Evolutionary conservation across 768 basidiomycete genomes (phyloP), one percentile per base, ranked within the genome.

Genomic region (Amanita pseudoporphyria): DNA sequence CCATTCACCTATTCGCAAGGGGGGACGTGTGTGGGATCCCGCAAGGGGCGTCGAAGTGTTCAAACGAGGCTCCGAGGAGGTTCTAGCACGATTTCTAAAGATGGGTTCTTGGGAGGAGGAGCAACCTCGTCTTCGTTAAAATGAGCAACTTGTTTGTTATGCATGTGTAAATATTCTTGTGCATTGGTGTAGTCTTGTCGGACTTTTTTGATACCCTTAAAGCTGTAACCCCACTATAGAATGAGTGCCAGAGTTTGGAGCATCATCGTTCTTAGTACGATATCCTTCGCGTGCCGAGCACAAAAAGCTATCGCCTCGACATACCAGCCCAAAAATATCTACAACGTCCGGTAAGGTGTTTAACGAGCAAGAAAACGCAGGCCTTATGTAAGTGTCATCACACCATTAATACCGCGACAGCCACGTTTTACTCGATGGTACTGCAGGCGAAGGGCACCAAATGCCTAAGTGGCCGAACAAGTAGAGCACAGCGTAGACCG

Each of bases 41-140:
- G 81, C 82, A 9, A 81, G 90, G 18, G 84, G 83, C 38, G 81
- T 93, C 2, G 91, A 94, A 52, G 58, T 86, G 35, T 91, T 93
- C 67, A 93, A 91, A 64, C 79, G 78, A 45, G 84, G 84, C 12
- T 91, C 89, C 2, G 90, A 94, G 62, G 86, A 93, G 57, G 88
- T 92, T 21, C 71, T 94, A 24, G 79, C 85, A 9, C 72, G 86
- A 42, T 92, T 94, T 65, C 68, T 92, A 68, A 84, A 78, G 59
- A 82, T 84, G 76, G 80, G 83, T 18, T 77, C 82, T 42, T 83
- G 78, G 74, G 83, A 83, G 52, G 75, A 79, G 22, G 78, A 79
- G 42, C 61, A 35, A 40, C 45, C 52, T 16, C 64, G 58, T 62
- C 36, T 30, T 6, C 45, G 26, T 24, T 39, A 22, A 45, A 18